Conservation (phyloP, 2,329 filamentous ascomycete species). For the Exophiala sp. region DNA sequence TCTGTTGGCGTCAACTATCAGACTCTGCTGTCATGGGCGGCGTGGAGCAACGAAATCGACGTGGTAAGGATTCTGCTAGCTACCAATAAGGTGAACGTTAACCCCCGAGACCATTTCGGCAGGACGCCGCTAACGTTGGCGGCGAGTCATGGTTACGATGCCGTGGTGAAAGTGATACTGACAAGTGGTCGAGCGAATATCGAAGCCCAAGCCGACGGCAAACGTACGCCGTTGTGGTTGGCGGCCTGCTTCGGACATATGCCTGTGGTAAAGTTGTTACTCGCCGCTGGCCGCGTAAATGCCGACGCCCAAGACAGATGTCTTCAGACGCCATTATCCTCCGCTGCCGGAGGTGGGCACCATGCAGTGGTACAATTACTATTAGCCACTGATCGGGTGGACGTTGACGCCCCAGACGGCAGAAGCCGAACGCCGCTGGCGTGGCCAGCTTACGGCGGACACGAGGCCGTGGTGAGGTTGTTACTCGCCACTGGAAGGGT, state of each 20-base stretch:
- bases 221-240: not conserved
- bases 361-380: not conserved
- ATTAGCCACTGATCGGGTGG: not conserved
- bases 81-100: not conserved
- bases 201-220: not conserved
- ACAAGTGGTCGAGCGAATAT: not conserved
- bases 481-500: conserved; percentile 7
- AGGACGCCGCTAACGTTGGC: not conserved
- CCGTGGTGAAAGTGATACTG: not conserved
- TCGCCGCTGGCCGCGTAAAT: not conserved
- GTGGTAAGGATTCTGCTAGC: not conserved
- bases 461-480: conserved; percentile 10
- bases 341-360: not conserved
- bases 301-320: not conserved
- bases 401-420: conserved; percentile 11
- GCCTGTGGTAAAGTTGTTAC: not conserved
- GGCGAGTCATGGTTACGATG: not conserved
- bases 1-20: too few species aligned
- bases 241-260: not conserved
- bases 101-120: not conserved
- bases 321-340: not conserved
- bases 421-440: conserved; percentile 10
- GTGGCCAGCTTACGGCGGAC: conserved; percentile 1
- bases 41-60: not conserved
- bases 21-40: not conserved